Percentiles rank a stretch among this genome's conserved stretches.
phyloP scores from a whole-genome alignment of 148 eudicot species.

The Rhododendron vialii region DNA sequence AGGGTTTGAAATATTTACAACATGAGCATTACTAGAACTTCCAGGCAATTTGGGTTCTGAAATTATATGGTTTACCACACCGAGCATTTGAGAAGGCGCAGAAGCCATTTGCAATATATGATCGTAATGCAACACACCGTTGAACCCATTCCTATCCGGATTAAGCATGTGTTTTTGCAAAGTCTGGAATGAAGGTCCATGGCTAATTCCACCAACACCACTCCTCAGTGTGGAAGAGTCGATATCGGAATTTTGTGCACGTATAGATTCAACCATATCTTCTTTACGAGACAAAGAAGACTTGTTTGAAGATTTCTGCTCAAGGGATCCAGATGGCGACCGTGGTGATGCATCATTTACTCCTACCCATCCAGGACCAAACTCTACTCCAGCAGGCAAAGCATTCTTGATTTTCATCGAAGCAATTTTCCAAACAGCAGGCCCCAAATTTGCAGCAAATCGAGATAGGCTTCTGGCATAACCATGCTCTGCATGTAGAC shows the following conservation, averaged over 20 bases:
- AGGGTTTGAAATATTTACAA: neutral
- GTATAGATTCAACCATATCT: slow-evolving; percentile 14
- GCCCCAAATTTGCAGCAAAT: slow-evolving; percentile 77
- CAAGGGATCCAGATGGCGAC: slow-evolving; percentile 24
- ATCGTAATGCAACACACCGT: slow-evolving; percentile 24
- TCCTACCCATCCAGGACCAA: slow-evolving; percentile 88
- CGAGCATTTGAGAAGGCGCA: slow-evolving; percentile 10
- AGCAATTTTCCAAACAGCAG: slow-evolving; percentile 75
- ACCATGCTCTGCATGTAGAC: slow-evolving; percentile 46
- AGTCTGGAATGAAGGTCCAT: neutral
- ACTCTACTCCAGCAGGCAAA: slow-evolving; percentile 59
- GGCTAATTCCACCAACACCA: slow-evolving; percentile 14
- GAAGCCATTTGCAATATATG: slow-evolving; percentile 31
- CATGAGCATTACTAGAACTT: slow-evolving; percentile 18
- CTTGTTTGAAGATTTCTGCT: slow-evolving; percentile 23
- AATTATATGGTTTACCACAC: slow-evolving; percentile 10
- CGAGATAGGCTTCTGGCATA: slow-evolving; percentile 86
- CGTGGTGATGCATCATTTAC: slow-evolving; percentile 36
- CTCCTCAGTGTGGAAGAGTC: slow-evolving; percentile 29
- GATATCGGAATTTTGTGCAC: slow-evolving; percentile 23
- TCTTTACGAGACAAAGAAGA: slow-evolving; percentile 18
- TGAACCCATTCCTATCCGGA: slow-evolving; percentile 36
- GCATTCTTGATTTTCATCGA: slow-evolving; percentile 47
- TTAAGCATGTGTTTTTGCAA: slow-evolving; percentile 7
- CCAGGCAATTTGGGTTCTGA: slow-evolving; percentile 21